These are phyloP conservation scores for Pistacia vera DNA, from an alignment of 345 rosid genomes.

Conservation along the genomic window DNA sequence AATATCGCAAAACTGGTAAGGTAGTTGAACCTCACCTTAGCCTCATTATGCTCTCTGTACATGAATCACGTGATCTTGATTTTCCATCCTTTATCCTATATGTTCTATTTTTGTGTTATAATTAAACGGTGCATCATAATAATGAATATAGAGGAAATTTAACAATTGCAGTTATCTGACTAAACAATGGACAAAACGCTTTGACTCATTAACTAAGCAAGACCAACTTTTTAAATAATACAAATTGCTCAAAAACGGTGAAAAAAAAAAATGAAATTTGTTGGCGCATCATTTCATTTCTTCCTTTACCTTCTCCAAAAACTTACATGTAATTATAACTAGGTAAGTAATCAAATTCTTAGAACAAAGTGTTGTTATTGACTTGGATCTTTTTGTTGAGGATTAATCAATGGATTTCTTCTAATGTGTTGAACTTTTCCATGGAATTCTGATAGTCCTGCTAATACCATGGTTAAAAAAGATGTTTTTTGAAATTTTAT, in stretches of 20 bases:
- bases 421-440: no score
- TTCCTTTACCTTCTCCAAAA: not conserved
- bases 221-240: no score
- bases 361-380: no score
- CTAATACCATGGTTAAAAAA: not conserved
- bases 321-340: not conserved
- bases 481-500: not conserved
- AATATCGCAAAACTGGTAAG: constrained; percentile 95
- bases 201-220: not conserved
- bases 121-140: not conserved
- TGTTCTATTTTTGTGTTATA: not conserved
- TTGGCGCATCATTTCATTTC: not conserved
- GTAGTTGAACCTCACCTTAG: constrained; percentile 54
- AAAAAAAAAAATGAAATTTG: no score
- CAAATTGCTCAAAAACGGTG: not conserved
- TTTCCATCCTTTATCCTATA: not conserved
- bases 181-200: not conserved
- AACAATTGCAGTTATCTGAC: no score
- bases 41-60: constrained; percentile 6
- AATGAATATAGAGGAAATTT: not conserved
- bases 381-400: no score
- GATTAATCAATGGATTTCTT: not conserved
- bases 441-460: not conserved
- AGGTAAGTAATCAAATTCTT: no score
- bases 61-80: not conserved